phyloP scores from a whole-genome alignment of 805 yeast genomes.

The Ogataea methylovora region DNA sequence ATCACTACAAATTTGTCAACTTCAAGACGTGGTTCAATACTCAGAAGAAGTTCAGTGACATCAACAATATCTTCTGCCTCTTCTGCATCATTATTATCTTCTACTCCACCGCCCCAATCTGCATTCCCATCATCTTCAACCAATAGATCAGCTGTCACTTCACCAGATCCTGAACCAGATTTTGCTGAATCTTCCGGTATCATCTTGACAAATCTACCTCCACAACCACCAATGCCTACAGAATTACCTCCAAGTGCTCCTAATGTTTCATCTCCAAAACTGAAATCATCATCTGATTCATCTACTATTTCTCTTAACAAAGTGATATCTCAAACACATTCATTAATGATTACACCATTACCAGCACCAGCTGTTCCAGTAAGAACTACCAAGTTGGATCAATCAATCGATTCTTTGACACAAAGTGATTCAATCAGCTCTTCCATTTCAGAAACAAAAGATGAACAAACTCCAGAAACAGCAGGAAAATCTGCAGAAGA shows the following conservation, averaged over 20 bases:
- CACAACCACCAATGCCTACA: slow-evolving; percentile 47
- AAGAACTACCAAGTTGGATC: no score
- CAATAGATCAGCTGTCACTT: not conserved
- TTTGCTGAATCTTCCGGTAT: no score
- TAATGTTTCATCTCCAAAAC: slow-evolving; percentile 11
- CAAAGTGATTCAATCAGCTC: no score
- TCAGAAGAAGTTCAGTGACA: slow-evolving; percentile 10
- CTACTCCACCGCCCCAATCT: not conserved
- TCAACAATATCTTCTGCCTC: slow-evolving; percentile 1
- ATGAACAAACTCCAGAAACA: not conserved
- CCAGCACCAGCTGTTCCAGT: no score
- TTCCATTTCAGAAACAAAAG: not conserved
- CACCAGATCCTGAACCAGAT: not conserved
- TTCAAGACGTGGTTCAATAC: slow-evolving; percentile 12
- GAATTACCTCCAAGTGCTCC: slow-evolving; percentile 26
- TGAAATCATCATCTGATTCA: slow-evolving; percentile 1
- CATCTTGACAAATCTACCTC: slow-evolving; percentile 40
- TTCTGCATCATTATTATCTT: slow-evolving; percentile 1
- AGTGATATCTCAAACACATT: no score
- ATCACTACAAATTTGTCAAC: slow-evolving; percentile 1
- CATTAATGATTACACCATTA: no score
- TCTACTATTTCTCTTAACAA: no score
- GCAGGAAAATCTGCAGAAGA: not conserved
- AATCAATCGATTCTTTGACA: no score
- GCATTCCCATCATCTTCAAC: not conserved